Conservation (phyloP, 352 stramenopile genomes). For the Thalassiosira mediterranea region DNA sequence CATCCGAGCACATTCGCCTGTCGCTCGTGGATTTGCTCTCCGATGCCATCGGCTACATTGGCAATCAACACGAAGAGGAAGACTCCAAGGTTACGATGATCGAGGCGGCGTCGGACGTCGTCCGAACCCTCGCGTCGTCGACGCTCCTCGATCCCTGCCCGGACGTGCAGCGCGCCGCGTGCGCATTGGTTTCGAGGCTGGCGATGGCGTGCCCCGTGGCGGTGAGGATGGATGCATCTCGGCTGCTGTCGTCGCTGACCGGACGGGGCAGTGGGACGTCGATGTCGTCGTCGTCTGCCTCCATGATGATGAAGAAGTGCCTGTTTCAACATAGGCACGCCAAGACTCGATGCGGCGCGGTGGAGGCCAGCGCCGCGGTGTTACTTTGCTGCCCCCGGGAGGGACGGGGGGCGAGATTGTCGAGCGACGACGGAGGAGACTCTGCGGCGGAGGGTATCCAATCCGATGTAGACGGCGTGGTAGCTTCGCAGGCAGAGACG, state of each 20-base stretch:
- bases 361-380: constrained; percentile 39
- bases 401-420: neutral
- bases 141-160: constrained; percentile 36
- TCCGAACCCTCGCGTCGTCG: constrained; percentile 33
- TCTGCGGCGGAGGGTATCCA: neutral
- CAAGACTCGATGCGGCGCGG: constrained; percentile 39
- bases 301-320: constrained; percentile 24
- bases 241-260: constrained; percentile 31
- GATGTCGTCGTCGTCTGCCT: neutral
- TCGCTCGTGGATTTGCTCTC: constrained; percentile 39
- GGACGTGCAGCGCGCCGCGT: constrained; percentile 43
- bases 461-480: neutral
- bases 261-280: constrained; percentile 3
- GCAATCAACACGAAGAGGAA: neutral
- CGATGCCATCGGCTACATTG: constrained; percentile 20
- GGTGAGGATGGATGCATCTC: constrained; percentile 32
- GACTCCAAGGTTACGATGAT: constrained; percentile 3
- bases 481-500: neutral
- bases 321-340: constrained; percentile 44
- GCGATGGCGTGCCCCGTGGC: constrained; percentile 23
- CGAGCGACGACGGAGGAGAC: constrained; percentile 1
- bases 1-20: constrained; percentile 51
- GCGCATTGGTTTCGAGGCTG: constrained; percentile 31
- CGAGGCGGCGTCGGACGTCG: constrained; percentile 27
- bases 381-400: constrained; percentile 40